Conservation (phyloP, 1,284 basidiomycete genomes). For the Cryptococcus sp. region DNA sequence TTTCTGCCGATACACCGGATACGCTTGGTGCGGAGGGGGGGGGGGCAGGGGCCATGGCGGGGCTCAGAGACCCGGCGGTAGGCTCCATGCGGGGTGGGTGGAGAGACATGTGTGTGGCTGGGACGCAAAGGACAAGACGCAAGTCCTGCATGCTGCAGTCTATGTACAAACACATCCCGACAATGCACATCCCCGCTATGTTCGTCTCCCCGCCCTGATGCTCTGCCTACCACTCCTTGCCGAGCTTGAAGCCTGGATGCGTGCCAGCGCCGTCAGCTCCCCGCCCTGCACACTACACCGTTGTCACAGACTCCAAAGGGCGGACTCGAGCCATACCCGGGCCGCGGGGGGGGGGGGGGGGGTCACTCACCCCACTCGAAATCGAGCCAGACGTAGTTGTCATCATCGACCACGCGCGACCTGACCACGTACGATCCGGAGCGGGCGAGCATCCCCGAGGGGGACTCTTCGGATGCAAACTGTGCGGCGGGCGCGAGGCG, state of each 20-base stretch:
- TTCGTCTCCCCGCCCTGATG: neutral
- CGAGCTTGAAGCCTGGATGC: slow-evolving; percentile 44
- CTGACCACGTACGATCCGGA: slow-evolving; percentile 54
- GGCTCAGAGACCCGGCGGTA: slow-evolving; percentile 44
- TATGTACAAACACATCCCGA: no score
- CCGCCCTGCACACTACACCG: neutral
- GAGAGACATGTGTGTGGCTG: no score
- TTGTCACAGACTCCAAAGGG: neutral
- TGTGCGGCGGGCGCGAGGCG: slow-evolving; percentile 11
- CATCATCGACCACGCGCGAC: slow-evolving; percentile 56
- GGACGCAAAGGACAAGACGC: no score
- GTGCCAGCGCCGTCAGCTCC: slow-evolving; percentile 13
- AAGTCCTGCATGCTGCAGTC: no score
- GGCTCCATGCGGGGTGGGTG: slow-evolving; percentile 23
- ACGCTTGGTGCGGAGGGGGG: slow-evolving; percentile 47
- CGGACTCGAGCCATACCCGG: no score
- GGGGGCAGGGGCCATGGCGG: no score
- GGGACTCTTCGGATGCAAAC: slow-evolving; percentile 52
- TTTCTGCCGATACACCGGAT: slow-evolving; percentile 48
- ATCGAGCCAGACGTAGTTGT: slow-evolving; percentile 49
- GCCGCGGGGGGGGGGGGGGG: neutral
- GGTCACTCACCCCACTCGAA: slow-evolving; percentile 48
- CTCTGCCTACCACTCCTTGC: slow-evolving; percentile 45
- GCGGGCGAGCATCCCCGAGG: slow-evolving; percentile 57
- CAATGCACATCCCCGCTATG: no score